These are phyloP conservation scores for Lachancea thermotolerans DNA, from an alignment of 805 yeast species.

Conservation along the genomic window DNA sequence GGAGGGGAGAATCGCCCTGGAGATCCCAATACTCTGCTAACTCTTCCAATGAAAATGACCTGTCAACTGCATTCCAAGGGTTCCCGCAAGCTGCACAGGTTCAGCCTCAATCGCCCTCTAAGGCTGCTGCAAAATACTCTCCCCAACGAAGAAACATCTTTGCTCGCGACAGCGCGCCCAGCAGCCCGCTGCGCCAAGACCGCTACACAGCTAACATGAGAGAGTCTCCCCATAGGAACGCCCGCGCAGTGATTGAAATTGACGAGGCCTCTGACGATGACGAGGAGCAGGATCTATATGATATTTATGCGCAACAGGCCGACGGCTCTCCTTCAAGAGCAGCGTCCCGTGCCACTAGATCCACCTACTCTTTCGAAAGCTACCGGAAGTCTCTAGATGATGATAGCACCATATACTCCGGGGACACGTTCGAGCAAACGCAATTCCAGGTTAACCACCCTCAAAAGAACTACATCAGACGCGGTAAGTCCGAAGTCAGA, in stretches of 20 bases:
- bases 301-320: conserved; percentile 3
- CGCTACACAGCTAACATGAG: conserved; percentile 60
- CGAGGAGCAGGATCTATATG: conserved; percentile 16
- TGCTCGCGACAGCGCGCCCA: conserved; percentile 27
- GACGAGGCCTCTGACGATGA: conserved; percentile 28
- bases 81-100: conserved; percentile 20
- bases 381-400: conserved; percentile 47
- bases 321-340: conserved; percentile 16
- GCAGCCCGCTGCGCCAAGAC: conserved; percentile 34
- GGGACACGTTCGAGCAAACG: conserved; percentile 32
- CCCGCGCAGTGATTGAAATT: conserved; percentile 43
- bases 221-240: conserved; percentile 65
- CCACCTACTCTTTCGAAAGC: conserved; percentile 60
- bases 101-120: conserved; percentile 35
- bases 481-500: conserved; percentile 61
- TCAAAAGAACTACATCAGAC: conserved; percentile 32
- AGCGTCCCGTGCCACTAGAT: conserved; percentile 38
- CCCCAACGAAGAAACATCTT: conserved; percentile 35
- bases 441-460: conserved; percentile 33
- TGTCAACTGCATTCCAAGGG: conserved; percentile 29
- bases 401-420: conserved; percentile 27
- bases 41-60: conserved; percentile 14
- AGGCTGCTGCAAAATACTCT: conserved; percentile 33
- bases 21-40: conserved; percentile 18
- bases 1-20: conserved; percentile 24